Base-by-base conservation (phyloP, 176 grass and related monocot species). In the Lolium multiflorum region DNA sequence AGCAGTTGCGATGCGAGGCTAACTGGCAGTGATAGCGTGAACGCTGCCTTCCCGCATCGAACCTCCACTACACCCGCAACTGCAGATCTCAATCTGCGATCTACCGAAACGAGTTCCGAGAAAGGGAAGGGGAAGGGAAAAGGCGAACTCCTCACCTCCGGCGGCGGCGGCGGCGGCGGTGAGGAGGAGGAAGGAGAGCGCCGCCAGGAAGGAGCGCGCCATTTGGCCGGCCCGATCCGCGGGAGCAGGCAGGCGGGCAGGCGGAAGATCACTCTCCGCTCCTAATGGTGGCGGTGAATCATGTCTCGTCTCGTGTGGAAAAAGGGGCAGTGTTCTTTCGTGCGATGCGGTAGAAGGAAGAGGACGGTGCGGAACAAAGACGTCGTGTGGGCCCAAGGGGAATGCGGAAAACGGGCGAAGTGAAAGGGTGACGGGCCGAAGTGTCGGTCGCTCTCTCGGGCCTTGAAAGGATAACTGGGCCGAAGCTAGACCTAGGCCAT, bases 211-310 rank as follows among this genome's bases (percentile, higher is more conserved):
- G 28, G 73, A 25, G 73, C 49, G 73, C 73, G 25, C 49, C 73
- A 76, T 76, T 55, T 11, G 0, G 25, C 73, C 49, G 7, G 49
- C 25, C 9, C 25, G 73, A 76, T 76, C 73, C 15, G 73, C 48
- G 15, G 35, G 48, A 28, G 72, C 47, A 10, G 72, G 24, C 11
- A 15, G 57, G 26, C 64, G 8, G 31, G 67, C 67, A 7, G 67
- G 67, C 15, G 3, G 73, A 20, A 76, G 73, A 37, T 76, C 73
- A 52, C 73, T 52, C 48, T 9, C 47, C 14, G 72, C 13, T 54
- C 24, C 72, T 55, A 76, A 20, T 20, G 65, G 65, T 38, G 73
- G 73, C 73, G 73, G 73, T 76, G 73, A 25, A 74, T 51, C 71
- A 74, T 28, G 4, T 51, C 71, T 50, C 73, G 4, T 51, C 71